Evolutionary conservation across 768 basidiomycete genomes (phyloP).

Genomic region (Suillus ampliporus): DNA sequence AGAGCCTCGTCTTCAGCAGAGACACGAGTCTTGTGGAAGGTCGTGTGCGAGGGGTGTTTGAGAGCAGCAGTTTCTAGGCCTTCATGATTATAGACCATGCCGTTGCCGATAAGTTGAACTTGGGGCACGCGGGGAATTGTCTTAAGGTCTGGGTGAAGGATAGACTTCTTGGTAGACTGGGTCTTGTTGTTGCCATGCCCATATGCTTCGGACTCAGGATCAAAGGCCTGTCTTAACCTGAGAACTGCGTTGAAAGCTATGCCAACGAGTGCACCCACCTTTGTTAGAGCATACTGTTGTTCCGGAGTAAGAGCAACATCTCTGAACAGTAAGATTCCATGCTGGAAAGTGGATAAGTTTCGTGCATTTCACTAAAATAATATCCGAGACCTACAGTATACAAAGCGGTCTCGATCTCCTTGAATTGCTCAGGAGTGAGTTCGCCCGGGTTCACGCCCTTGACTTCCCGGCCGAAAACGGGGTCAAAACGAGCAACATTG

Average conservation of each 20-base stretch:
- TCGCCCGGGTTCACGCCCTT: constrained; percentile 71
- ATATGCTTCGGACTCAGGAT: constrained; percentile 64
- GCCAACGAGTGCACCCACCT: constrained; percentile 50
- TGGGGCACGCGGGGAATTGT: constrained; percentile 88
- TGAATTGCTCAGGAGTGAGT: constrained; percentile 64
- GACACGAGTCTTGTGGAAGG: constrained; percentile 84
- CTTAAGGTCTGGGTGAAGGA: constrained; percentile 89
- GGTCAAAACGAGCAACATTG: constrained; percentile 63
- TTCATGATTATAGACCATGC: constrained; percentile 78
- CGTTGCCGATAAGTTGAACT: constrained; percentile 93
- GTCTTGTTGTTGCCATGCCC: constrained; percentile 93
- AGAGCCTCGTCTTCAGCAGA: constrained; percentile 74
- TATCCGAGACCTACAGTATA: constrained; percentile 62
- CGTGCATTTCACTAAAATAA: background rate
- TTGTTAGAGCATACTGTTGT: constrained; percentile 85
- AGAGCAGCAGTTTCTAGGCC: constrained; percentile 78
- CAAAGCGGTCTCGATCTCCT: constrained; percentile 70
- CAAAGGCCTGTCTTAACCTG: constrained; percentile 67
- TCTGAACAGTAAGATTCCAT: constrained; percentile 78
- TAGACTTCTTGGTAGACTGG: constrained; percentile 71
- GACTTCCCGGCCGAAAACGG: constrained; percentile 78
- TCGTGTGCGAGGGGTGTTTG: constrained; percentile 85
- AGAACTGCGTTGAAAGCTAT: constrained; percentile 15
- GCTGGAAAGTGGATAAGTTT: constrained; percentile 43
- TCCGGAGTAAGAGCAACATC: constrained; percentile 72